Evolutionary conservation across 139 green algal species (phyloP).

Genomic region (Volvox reticuliferus): DNA sequence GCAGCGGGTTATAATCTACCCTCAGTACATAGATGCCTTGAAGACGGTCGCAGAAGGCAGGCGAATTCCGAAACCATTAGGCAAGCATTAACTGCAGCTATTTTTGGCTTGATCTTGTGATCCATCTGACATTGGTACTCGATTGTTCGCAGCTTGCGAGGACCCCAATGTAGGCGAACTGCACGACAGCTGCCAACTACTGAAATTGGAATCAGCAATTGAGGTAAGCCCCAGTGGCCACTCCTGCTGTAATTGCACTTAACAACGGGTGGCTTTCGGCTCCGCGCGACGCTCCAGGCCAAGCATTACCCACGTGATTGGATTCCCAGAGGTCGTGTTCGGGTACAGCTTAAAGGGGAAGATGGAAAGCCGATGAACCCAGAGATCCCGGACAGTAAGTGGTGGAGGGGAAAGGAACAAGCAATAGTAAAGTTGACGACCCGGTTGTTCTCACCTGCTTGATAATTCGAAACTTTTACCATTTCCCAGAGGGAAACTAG

Average conservation of each 20-base stretch:
- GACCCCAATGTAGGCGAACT: conserved; percentile 69
- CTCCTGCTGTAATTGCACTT: background rate
- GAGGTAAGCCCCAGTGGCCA: conserved; percentile 53
- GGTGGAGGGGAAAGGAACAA: background rate
- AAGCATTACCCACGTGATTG: conserved; percentile 74
- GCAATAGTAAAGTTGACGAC: background rate
- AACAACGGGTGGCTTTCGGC: background rate
- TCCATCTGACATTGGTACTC: too few relatives aligned
- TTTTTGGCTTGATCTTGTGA: background rate
- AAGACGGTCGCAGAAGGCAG: conserved; percentile 59
- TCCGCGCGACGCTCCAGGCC: conserved; percentile 39
- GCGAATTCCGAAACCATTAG: conserved; percentile 40
- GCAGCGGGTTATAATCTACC: conserved; percentile 59
- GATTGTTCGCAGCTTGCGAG: conserved; percentile 51
- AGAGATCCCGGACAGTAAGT: conserved; percentile 66
- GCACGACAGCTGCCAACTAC: conserved; percentile 51
- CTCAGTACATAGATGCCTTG: conserved; percentile 47
- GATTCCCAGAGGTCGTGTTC: conserved; percentile 63
- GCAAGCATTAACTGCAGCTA: background rate
- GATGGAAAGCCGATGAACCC: conserved; percentile 60
- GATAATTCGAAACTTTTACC: background rate
- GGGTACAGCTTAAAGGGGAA: conserved; percentile 66
- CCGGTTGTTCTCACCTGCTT: background rate
- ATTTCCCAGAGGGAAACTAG: too few relatives aligned
- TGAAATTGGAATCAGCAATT: conserved; percentile 62